A percentile compares a stretch with the other conserved stretches of the same genome.
Evolutionary conservation across 2,329 filamentous ascomycete species (phyloP).

Genomic region (Blastomyces gilchristii): DNA sequence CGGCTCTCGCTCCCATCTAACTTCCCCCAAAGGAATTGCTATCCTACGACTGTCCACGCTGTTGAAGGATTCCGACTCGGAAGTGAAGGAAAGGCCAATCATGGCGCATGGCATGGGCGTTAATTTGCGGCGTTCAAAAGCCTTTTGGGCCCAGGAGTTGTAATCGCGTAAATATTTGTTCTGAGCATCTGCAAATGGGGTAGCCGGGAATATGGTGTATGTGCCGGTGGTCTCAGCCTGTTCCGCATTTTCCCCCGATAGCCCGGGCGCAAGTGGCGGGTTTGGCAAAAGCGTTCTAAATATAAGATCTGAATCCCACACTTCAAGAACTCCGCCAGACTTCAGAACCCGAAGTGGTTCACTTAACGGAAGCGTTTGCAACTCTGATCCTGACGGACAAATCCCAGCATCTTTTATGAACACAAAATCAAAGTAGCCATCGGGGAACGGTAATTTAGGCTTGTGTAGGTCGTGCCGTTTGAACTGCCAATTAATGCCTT

Average conservation of each 20-base stretch:
- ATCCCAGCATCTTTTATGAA: conserved; percentile 78
- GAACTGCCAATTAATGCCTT: conserved; percentile 79
- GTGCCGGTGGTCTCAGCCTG: conserved; percentile 61
- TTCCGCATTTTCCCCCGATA: conserved; percentile 51
- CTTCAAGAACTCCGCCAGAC: conserved; percentile 68
- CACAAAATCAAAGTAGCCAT: conserved; percentile 75
- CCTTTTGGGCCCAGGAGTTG: conserved; percentile 69
- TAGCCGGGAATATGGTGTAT: conserved; percentile 73
- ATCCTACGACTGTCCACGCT: conserved; percentile 65
- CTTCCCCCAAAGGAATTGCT: conserved; percentile 75
- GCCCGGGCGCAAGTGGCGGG: conserved; percentile 50
- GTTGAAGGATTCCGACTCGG: conserved; percentile 62
- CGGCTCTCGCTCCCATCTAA: conserved; percentile 72
- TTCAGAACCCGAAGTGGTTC: conserved; percentile 68
- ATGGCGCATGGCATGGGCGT: conserved; percentile 67
- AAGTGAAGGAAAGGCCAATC: conserved; percentile 65
- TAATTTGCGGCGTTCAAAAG: conserved; percentile 60
- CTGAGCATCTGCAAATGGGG: conserved; percentile 66
- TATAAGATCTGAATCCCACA: conserved; percentile 82
- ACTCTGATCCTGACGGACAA: conserved; percentile 47
- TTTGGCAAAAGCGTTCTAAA: conserved; percentile 76
- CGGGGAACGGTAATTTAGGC: conserved; percentile 64
- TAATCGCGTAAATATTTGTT: conserved; percentile 77
- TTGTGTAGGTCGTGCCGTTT: conserved; percentile 76
- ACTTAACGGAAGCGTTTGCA: conserved; percentile 50